A percentile compares a stretch with the other conserved stretches of the same genome.
Evolutionary conservation across 2,329 filamentous ascomycete genomes (phyloP).

Genomic region (Trichoderma cornu-damae): DNA sequence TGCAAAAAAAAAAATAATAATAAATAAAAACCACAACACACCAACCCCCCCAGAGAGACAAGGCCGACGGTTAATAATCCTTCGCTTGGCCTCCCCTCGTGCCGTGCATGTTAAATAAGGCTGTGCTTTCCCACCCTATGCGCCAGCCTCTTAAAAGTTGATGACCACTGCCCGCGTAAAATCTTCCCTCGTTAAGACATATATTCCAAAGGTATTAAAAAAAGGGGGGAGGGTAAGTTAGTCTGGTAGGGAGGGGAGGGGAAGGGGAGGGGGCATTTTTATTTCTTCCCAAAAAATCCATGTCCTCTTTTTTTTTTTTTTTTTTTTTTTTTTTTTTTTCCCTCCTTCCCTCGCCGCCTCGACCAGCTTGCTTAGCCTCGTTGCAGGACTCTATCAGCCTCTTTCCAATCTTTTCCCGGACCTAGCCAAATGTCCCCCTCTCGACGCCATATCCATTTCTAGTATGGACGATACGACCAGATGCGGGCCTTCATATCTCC

Average conservation of each 20-base stretch:
- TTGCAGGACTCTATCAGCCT: not conserved
- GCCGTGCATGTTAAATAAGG: slow-evolving; percentile 25
- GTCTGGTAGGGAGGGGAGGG: too few relatives aligned
- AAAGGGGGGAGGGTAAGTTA: too few relatives aligned
- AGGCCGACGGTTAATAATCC: slow-evolving; percentile 23
- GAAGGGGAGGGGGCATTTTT: too few relatives aligned
- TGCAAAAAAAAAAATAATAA: slow-evolving; percentile 24
- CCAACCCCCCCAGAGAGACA: too few relatives aligned
- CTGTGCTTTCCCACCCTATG: slow-evolving; percentile 27
- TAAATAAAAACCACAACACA: too few relatives aligned
- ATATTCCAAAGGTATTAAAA: slow-evolving; percentile 17
- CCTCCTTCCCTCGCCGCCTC: not conserved
- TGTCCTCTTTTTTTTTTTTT: too few relatives aligned
- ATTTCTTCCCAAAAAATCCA: not conserved
- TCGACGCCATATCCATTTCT: too few relatives aligned
- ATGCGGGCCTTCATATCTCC: slow-evolving; percentile 97
- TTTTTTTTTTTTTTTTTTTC: too few relatives aligned
- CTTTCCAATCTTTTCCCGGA: not conserved
- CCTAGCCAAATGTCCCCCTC: too few relatives aligned
- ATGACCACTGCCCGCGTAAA: slow-evolving; percentile 17
- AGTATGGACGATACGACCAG: slow-evolving; percentile 70
- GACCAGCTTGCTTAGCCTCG: not conserved
- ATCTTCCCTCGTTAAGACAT: slow-evolving; percentile 10
- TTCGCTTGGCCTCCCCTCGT: slow-evolving; percentile 23
- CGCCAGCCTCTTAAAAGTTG: slow-evolving; percentile 25